Base-by-base conservation (phyloP, 768 basidiomycete genomes). In the Pleurotus tuoliensis region DNA sequence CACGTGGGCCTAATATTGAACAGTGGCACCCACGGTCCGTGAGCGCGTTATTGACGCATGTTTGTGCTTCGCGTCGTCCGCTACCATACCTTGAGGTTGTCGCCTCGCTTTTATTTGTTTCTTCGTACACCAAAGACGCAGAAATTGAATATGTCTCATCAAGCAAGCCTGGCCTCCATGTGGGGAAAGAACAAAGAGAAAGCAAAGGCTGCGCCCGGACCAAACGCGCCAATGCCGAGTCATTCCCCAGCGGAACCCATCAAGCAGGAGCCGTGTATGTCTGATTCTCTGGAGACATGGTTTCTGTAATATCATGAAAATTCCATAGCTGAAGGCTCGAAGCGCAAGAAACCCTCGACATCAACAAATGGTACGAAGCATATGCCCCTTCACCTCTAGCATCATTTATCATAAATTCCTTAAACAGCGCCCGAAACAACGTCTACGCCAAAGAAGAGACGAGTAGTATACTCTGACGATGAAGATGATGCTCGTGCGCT, bases 81-180 rank as follows among this genome's bases (percentile, higher is more conserved):
- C 20, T 27, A 13, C n/a, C 51, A 16, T 18, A 53, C 41, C 37
- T 53, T 39, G 9, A 53, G 25, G 15, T 24, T 56, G 9, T 37
- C 38, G 4, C 41, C 30, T 39, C 34, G 7, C 2, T 11, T 38
- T 7, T 59, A 92, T 90, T 89, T 82, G 64, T 92, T 91, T 75
- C 83, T 92, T 55, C 75, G 78, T 57, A 88, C 91, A 87, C 88
- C 91, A 0, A 79, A 78, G 60, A 77, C 78, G 25, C 61, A 66
- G n/a, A 91, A 89, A 69, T 67, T 82, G 25, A 69, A 85, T 3
- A 86, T 87, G 0, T 83, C 86, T 5, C 89, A 90, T 57, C 91
- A 94, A 67, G 76, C 90, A n/a, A 91, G 76, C 63, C 80, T 94
- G 39, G 77, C 82, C 56, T 88, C 91, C 55, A 77, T 90, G 74